Conservation (phyloP, 495 filamentous ascomycete genomes). For the Xylaria intraflava region DNA sequence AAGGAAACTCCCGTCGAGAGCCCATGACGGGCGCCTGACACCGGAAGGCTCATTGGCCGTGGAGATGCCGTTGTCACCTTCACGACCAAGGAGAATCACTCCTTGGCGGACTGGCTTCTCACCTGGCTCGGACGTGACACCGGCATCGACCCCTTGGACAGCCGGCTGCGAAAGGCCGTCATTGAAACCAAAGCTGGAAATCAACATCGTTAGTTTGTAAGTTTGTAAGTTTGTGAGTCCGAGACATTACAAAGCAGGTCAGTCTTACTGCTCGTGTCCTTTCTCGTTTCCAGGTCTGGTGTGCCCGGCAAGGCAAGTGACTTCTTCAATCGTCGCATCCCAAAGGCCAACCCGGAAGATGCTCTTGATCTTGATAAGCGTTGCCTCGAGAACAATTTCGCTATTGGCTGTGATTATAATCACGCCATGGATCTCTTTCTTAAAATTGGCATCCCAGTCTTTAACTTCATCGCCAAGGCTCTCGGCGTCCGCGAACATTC, state of each 20-base stretch:
- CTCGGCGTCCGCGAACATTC: slow-evolving; percentile 21
- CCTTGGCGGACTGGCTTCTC: slow-evolving; percentile 21
- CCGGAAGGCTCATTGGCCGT: not conserved
- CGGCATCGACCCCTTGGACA: slow-evolving; percentile 13
- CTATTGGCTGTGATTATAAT: slow-evolving; percentile 24
- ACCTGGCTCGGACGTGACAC: slow-evolving; percentile 14
- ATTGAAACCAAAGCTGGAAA: slow-evolving; percentile 28
- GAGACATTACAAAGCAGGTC: not conserved
- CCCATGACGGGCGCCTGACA: slow-evolving; percentile 25
- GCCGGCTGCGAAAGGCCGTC: slow-evolving; percentile 32
- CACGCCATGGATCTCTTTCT: slow-evolving; percentile 29
- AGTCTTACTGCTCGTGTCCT: slow-evolving; percentile 33
- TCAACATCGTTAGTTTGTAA: slow-evolving; percentile 12
- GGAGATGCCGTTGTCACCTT: slow-evolving; percentile 15
- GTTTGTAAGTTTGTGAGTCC: not conserved
- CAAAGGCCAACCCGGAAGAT: slow-evolving; percentile 12
- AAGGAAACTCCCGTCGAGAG: slow-evolving; percentile 35
- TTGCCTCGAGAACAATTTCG: slow-evolving; percentile 12
- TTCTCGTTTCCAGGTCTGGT: slow-evolving; percentile 25
- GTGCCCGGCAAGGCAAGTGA: slow-evolving; percentile 22
- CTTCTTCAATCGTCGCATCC: slow-evolving; percentile 20
- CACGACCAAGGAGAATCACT: slow-evolving; percentile 27
- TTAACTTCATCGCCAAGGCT: slow-evolving; percentile 16
- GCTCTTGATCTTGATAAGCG: slow-evolving; percentile 17
- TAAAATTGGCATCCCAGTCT: slow-evolving; percentile 26